A percentile compares a stretch with the other conserved stretches of the same genome.
These are phyloP conservation scores for Hypericum perforatum DNA, from an alignment of 345 rosid genomes.

Conservation along the genomic window DNA sequence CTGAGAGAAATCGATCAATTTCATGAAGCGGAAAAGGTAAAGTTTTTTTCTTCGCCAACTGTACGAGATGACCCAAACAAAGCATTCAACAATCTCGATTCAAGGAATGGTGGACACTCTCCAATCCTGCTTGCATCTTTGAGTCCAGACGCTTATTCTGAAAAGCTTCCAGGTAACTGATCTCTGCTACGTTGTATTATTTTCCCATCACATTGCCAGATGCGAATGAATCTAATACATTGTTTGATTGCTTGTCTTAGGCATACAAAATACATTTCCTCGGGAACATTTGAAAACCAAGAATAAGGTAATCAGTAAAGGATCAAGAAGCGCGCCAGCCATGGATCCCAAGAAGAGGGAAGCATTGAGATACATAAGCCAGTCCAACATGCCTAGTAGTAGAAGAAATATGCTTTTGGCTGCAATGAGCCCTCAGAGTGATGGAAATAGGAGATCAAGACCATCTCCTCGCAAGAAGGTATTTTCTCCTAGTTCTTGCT, in stretches of 20 bases:
- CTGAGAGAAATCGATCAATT: conserved; percentile 7
- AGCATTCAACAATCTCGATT: conserved; percentile 12
- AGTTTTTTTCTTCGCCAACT: conserved; percentile 6
- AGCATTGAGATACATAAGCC: conserved; percentile 26
- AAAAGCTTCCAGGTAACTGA: conserved; percentile 34
- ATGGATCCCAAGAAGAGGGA: conserved; percentile 17
- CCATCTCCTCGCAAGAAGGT: conserved; percentile 29
- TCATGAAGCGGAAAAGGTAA: conserved; percentile 9
- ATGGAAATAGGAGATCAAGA: conserved; percentile 21
- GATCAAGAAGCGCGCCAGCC: conserved; percentile 11
- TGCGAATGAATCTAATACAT: not conserved
- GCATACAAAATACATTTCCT: conserved; percentile 16
- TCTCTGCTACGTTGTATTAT: not conserved
- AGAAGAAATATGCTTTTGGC: conserved; percentile 26
- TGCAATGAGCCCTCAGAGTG: conserved; percentile 19
- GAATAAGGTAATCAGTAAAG: conserved; percentile 13
- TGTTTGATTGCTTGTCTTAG: conserved; percentile 20
- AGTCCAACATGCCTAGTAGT: conserved; percentile 19
- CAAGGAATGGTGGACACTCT: conserved; percentile 16
- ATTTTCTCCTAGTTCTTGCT: conserved; percentile 23
- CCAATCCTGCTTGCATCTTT: conserved; percentile 19
- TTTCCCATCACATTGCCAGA: not conserved
- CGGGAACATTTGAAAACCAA: conserved; percentile 21
- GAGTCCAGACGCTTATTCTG: conserved; percentile 17
- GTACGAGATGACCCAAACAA: conserved; percentile 12